A percentile compares a stretch with the other conserved stretches of the same genome.
Conservation (phyloP, 2,329 filamentous ascomycete genomes). For the Fusarium odoratissimum region DNA sequence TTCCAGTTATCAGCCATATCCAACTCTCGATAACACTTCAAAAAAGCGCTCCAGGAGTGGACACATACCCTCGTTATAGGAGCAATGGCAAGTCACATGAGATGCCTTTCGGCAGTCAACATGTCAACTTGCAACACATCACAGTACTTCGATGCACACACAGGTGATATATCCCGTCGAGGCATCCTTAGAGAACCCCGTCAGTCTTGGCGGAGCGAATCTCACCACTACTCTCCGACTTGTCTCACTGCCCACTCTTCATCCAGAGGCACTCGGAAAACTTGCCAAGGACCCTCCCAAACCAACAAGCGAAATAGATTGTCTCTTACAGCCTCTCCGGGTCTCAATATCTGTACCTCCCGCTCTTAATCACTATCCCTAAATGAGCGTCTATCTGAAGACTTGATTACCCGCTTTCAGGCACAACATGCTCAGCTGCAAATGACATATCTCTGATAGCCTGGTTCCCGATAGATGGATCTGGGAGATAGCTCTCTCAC, state of each 20-base stretch:
- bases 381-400: background rate
- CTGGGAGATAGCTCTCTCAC: rapidly evolving
- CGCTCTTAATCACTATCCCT: background rate
- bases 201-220: background rate
- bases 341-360: background rate
- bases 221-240: background rate
- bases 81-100: background rate
- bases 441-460: background rate
- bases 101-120: background rate
- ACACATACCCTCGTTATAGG: background rate
- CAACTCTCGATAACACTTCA: background rate
- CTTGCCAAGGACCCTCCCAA: background rate
- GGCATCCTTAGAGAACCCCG: rapidly evolving
- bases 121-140: background rate
- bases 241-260: background rate
- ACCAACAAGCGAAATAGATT: too few species aligned
- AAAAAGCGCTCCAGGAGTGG: background rate
- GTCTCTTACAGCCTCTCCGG: too few species aligned
- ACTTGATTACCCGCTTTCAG: background rate
- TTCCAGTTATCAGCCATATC: background rate
- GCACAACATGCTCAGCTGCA: background rate
- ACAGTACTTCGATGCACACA: background rate
- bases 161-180: background rate
- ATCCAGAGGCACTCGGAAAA: too few species aligned
- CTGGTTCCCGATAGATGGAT: background rate